Conservation (phyloP, 169 alveolate species). For the Plasmodium ovale region DNA sequence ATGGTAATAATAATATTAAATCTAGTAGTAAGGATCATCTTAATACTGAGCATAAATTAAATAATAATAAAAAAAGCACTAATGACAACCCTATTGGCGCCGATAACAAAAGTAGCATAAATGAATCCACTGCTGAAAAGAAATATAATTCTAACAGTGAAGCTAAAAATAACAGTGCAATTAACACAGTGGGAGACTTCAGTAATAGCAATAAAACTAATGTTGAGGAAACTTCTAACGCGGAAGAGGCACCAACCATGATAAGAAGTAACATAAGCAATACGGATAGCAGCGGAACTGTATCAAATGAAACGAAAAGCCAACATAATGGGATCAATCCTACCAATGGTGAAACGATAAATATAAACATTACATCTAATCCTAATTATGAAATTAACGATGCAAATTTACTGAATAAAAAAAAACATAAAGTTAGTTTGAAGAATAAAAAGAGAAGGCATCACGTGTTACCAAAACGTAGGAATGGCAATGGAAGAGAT, state of each 20-base stretch:
- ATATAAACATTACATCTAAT: slow-evolving; percentile 31
- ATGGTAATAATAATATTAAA: neutral
- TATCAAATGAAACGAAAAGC: neutral
- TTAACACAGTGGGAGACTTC: neutral
- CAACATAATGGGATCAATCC: neutral
- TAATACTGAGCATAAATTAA: neutral
- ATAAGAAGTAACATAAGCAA: neutral
- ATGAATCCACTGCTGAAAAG: neutral
- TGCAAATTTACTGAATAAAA: neutral
- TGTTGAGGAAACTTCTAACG: neutral
- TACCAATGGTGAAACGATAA: slow-evolving; percentile 25
- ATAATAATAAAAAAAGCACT: neutral
- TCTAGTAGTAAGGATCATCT: neutral
- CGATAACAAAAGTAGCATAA: neutral
- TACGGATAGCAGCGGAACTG: neutral
- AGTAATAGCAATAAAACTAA: neutral
- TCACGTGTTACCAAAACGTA: too few species aligned
- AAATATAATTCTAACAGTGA: neutral
- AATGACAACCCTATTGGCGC: neutral
- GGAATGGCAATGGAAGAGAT: too few species aligned
- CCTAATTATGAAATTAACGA: slow-evolving; percentile 5
- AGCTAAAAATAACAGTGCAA: neutral
- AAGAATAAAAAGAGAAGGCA: neutral
- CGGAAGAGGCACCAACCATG: neutral
- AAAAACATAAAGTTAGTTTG: neutral